These are phyloP conservation scores for Pythium oligandrum DNA, from an alignment of 352 stramenopile genomes.

Conservation along the genomic window DNA sequence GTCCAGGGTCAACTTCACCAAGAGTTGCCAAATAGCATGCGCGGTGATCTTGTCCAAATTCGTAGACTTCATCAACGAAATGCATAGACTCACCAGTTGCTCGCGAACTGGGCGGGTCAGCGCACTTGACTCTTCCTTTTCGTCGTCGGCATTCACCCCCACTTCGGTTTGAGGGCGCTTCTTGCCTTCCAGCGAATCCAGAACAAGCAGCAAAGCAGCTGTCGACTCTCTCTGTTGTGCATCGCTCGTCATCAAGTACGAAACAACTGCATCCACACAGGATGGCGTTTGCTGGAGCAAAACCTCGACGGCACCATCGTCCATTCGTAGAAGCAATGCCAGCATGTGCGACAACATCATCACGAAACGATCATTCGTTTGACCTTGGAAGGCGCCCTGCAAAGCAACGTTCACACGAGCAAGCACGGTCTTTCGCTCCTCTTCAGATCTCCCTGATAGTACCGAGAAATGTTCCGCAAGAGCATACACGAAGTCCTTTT, in stretches of 20 bases:
- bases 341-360: slow-evolving; percentile 62
- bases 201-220: slow-evolving; percentile 27
- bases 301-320: slow-evolving; percentile 31
- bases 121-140: neutral
- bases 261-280: slow-evolving; percentile 45
- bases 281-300: slow-evolving; percentile 26
- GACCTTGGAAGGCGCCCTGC: slow-evolving; percentile 24
- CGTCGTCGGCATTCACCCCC: neutral
- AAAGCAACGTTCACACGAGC: slow-evolving; percentile 43
- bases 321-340: slow-evolving; percentile 62
- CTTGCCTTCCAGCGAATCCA: slow-evolving; percentile 40
- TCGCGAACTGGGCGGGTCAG: slow-evolving; percentile 4
- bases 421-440: slow-evolving; percentile 52
- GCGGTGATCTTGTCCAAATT: slow-evolving; percentile 28
- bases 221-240: too few species aligned
- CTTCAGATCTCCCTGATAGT: slow-evolving; percentile 46
- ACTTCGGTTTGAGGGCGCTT: too few species aligned
- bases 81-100: slow-evolving; percentile 14
- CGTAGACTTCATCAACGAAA: slow-evolving; percentile 12
- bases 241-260: too few species aligned
- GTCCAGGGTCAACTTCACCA: slow-evolving; percentile 60
- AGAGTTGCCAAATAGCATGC: slow-evolving; percentile 72
- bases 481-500: slow-evolving; percentile 47
- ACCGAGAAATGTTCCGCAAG: slow-evolving; percentile 70
- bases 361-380: slow-evolving; percentile 27